Conservation (phyloP, 1,139 yeast genomes). For the Blastobotrys arbuscula region DNA sequence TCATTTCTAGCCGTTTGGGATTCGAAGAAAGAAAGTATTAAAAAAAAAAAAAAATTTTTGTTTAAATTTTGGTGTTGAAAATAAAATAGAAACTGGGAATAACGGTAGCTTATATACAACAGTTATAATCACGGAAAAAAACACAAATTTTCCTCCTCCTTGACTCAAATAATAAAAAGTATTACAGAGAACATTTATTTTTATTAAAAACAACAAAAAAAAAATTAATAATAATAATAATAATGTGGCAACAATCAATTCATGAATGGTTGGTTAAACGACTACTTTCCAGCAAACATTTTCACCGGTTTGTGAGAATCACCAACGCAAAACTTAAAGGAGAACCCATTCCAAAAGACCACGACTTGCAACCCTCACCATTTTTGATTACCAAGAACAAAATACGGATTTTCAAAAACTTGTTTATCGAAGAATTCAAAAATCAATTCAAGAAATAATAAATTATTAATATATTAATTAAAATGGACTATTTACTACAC, state of each 20-base stretch:
- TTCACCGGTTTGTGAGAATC: slow-evolving; percentile 62
- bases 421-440: slow-evolving; percentile 62
- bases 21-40: too few species aligned
- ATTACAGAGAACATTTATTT: too few species aligned
- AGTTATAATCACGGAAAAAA: too few species aligned
- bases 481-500: slow-evolving; percentile 32
- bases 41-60: too few species aligned
- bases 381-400: slow-evolving; percentile 33
- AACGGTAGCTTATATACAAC: too few species aligned
- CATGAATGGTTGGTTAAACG: slow-evolving; percentile 25
- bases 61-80: too few species aligned
- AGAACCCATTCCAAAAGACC: slow-evolving; percentile 31
- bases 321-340: slow-evolving; percentile 52
- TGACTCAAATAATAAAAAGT: too few species aligned
- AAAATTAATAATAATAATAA: too few species aligned
- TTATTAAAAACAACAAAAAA: too few species aligned
- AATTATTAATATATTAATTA: background rate
- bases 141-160: too few species aligned
- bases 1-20: too few species aligned
- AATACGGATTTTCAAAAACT: slow-evolving; percentile 53
- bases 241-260: slow-evolving; percentile 27
- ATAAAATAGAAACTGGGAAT: too few species aligned
- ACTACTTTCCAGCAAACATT: slow-evolving; percentile 56
- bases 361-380: slow-evolving; percentile 14
- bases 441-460: slow-evolving; percentile 35